Evolutionary conservation across 352 stramenopile genomes (phyloP), one percentile per base, ranked within the genome.

Genomic region (Pythium vanterpoolii): DNA sequence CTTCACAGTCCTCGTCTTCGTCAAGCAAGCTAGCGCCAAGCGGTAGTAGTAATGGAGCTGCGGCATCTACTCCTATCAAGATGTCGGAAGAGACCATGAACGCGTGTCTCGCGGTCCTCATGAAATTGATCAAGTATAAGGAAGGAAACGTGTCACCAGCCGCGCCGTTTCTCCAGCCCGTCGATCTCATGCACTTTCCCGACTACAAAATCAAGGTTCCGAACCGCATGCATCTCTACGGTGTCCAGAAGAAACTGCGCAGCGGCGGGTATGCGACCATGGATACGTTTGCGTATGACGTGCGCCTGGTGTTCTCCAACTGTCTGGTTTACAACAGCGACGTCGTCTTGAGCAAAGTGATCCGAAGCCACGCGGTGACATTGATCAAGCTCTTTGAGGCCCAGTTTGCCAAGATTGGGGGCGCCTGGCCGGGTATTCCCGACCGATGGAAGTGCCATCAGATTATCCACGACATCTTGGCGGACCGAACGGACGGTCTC

Each of bases 251-350:
- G 60, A 95, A 95, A 58, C 74, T 95, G 5, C 76, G 74, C 21
- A 92, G 71, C 42, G 82, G 82, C 2, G 79, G 80, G 23, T 95
- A 95, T 52, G 24, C 72, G 16, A 80, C 69, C 9, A 68, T 87
- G 9, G 63, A 86, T 36, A 77, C 76, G 13, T 95, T 93, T 71
- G 86, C 83, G 10, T 62, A 76, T 44, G 86, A 95, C 58, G 79
- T 93, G 53, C 86, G 86, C 0, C 54, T 90, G 21, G 86, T 95
- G 49, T 95, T 95, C 49, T 89, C 86, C n/a, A 95, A 95, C 62
- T 95, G 86, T 27, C 70, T 95, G 40, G 77, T 93, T 28, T 95
- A 95, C 77, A 95, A 95, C 63, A 91, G 81, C 48, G 86, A 95
- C 49, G 83, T 93, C 31, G 71, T 93, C 11, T 43, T 95, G 23